phyloP scores from a whole-genome alignment of 108 stramenopile species.

The Nitzschia inconspicua region DNA sequence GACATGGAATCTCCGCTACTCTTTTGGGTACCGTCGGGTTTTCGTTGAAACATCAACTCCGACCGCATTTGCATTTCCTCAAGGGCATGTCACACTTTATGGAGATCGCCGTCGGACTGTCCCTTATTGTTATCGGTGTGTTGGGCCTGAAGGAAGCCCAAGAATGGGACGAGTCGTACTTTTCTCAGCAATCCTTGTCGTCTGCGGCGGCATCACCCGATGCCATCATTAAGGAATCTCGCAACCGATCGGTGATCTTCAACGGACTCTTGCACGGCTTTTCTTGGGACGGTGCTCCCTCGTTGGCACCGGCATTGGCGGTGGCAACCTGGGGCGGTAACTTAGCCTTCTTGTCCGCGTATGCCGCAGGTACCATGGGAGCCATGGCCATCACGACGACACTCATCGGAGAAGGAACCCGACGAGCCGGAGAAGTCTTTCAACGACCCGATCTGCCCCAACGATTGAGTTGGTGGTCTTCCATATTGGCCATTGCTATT shows the following conservation, averaged over 20 bases:
- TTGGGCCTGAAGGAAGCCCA: slow-evolving; percentile 91
- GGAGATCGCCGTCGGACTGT: slow-evolving; percentile 88
- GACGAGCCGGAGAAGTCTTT: slow-evolving; percentile 71
- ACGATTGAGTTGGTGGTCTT: slow-evolving; percentile 73
- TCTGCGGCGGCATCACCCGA: slow-evolving; percentile 39
- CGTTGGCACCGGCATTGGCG: slow-evolving; percentile 90
- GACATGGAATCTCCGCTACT: slow-evolving; percentile 92
- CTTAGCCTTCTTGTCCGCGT: slow-evolving; percentile 85
- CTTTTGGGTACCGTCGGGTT: slow-evolving; percentile 82
- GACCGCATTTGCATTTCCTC: too few relatives aligned
- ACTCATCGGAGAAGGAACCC: slow-evolving; percentile 84
- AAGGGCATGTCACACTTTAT: slow-evolving; percentile 44
- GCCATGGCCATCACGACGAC: slow-evolving; percentile 84
- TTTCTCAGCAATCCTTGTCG: slow-evolving; percentile 15
- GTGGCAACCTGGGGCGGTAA: slow-evolving; percentile 86
- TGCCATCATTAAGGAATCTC: slow-evolving; percentile 3
- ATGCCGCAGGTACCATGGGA: slow-evolving; percentile 90
- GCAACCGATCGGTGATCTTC: slow-evolving; percentile 78
- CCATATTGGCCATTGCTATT: slow-evolving; percentile 74
- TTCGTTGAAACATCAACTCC: slow-evolving; percentile 69
- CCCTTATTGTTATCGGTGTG: slow-evolving; percentile 87
- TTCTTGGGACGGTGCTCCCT: slow-evolving; percentile 95
- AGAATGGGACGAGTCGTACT: slow-evolving; percentile 48
- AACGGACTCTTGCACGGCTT: slow-evolving; percentile 96
- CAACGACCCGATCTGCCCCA: slow-evolving; percentile 85